Evolutionary conservation across 805 yeast species (phyloP).

Genomic region (Sungouiella thailandica): DNA sequence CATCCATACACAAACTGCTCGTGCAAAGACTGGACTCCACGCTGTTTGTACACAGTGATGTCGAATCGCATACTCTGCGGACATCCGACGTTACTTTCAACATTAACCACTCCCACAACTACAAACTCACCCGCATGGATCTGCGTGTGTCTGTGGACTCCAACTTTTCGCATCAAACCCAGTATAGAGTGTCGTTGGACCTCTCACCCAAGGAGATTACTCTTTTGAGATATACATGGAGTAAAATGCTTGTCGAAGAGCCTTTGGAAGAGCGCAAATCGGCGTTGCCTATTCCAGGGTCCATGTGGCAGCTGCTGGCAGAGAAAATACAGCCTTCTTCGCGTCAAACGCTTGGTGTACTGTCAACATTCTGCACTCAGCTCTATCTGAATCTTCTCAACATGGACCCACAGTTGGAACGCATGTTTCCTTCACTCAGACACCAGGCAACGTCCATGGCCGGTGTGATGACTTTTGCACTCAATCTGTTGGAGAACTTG

Average conservation of each 20-base stretch:
- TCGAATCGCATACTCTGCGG: too few relatives aligned
- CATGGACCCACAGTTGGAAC: constrained; percentile 57
- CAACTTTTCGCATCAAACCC: constrained; percentile 11
- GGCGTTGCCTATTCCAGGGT: constrained; percentile 12
- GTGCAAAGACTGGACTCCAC: too few relatives aligned
- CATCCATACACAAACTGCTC: too few relatives aligned
- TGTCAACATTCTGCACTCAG: constrained; percentile 67
- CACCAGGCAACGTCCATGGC: constrained; percentile 82
- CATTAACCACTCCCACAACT: too few relatives aligned
- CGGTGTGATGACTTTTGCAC: constrained; percentile 67
- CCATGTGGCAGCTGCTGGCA: constrained; percentile 5
- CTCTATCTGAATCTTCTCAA: constrained; percentile 65
- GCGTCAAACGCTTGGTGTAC: constrained; percentile 16
- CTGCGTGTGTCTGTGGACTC: constrained; percentile 21
- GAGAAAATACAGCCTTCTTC: constrained; percentile 13
- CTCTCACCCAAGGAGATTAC: constrained; percentile 35
- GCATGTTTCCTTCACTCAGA: constrained; percentile 64
- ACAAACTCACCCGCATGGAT: constrained; percentile 21
- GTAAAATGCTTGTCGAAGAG: constrained; percentile 32
- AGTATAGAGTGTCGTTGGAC: constrained; percentile 17
- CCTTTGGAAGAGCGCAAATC: constrained; percentile 13
- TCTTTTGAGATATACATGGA: constrained; percentile 41
- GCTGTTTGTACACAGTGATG: too few relatives aligned
- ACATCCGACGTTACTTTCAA: too few relatives aligned
- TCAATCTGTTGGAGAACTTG: constrained; percentile 58